Conservation (phyloP, 2,329 filamentous ascomycete species). For the Aspergillus ochraceoroseus region DNA sequence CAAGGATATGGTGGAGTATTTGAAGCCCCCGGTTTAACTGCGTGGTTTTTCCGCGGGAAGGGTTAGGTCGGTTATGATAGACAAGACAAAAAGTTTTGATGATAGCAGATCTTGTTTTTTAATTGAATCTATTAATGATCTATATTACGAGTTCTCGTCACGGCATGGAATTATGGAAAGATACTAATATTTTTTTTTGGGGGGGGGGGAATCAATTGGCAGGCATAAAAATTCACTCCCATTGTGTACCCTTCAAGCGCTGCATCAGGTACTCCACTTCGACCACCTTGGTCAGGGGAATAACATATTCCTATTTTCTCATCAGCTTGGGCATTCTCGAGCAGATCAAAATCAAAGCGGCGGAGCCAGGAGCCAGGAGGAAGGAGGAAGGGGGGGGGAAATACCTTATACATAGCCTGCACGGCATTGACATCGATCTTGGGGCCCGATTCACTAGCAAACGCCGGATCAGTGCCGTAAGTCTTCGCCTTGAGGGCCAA, state of each 20-base stretch:
- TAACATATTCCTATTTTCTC: constrained; percentile 72
- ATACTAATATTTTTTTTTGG: too few relatives aligned
- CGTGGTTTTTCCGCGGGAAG: constrained; percentile 4
- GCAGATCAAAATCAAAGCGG: neutral
- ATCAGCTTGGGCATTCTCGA: too few relatives aligned
- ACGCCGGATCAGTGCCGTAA: constrained; percentile 84
- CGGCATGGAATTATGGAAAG: constrained; percentile 4
- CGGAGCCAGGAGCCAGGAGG: neutral
- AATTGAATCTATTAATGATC: neutral
- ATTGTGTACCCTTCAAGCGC: constrained; percentile 58
- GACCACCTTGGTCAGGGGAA: constrained; percentile 94
- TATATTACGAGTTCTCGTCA: constrained; percentile 6
- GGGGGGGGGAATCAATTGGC: too few relatives aligned
- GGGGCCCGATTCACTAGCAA: constrained; percentile 42
- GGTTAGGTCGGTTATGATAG: constrained; percentile 10
- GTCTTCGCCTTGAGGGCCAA: constrained; percentile 84
- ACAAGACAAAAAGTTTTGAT: constrained; percentile 6
- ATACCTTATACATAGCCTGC: constrained; percentile 72
- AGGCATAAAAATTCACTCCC: constrained; percentile 44
- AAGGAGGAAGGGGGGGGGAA: constrained; percentile 8
- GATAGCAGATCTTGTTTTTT: too few relatives aligned
- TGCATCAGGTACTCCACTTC: constrained; percentile 99
- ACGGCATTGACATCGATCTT: constrained; percentile 95
- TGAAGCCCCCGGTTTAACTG: constrained; percentile 36
- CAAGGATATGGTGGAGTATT: constrained; percentile 68